Base-by-base conservation (phyloP, 495 filamentous ascomycete genomes). In the Trichocladium uniseriatum region DNA sequence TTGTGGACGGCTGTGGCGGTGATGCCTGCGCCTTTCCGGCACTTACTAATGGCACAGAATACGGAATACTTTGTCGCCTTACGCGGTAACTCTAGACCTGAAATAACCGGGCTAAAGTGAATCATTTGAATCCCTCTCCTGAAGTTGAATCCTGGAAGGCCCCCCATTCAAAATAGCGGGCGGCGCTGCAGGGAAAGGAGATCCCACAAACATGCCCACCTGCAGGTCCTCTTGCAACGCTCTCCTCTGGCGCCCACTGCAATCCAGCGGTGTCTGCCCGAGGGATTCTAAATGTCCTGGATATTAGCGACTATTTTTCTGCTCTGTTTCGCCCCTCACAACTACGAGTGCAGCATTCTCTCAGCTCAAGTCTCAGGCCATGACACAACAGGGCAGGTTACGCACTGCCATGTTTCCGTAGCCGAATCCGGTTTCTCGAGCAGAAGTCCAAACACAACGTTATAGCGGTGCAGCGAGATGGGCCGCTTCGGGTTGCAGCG, bases 191-290 rank as follows among this genome's bases (percentile, higher is more conserved):
- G 3, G 24, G 24, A 27, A 27, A 27, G 24, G 24, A 27, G 24
- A 27, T 27, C 24, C 28, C 29, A 34, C 46, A 42, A 34, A 41
- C 38, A 34, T 34, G 3, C 6, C 46, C 27, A 1, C 14, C 37
- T 48, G 45, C 45, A 48, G 45, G 36, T 32, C 7, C n/a, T 15
- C 24, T 36, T 38, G 44, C 44, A 39, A 15, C 21, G 35, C 28
- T 31, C 21, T 40, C 37, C 37, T 39, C 45, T 22, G 45, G 24
- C 24, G 45, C 35, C 45, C 39, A 36, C 36, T 31, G 10, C 24
- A 13, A 36, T 22, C 27, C 45, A 48, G 45, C 38, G 5, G 45
- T 34, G 19, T 37, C 18, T 41, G 37, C 27, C 45, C 45, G 45
- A 34, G 14, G 10, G 18, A 13, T 14, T 13, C 38, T 49, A 38